Conservation (phyloP, 2,329 filamentous ascomycete species). For the Colletotrichum cereale region DNA sequence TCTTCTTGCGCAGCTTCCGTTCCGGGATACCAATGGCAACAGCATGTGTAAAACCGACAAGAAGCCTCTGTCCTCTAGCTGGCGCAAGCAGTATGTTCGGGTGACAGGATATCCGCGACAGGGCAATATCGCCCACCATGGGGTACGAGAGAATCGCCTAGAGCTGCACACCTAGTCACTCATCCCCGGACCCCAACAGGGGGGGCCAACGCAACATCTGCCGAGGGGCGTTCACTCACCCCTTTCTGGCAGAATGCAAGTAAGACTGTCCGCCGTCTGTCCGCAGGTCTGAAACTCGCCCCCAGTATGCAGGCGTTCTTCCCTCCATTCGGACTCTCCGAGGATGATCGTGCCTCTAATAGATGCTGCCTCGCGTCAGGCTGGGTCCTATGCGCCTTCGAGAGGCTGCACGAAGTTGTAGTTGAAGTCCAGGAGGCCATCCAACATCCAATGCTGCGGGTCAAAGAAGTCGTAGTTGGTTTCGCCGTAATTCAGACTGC, state of each 20-base stretch:
- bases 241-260: slow-evolving; percentile 25
- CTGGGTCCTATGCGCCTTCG: slow-evolving; percentile 61
- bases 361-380: not conserved
- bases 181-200: slow-evolving; percentile 34
- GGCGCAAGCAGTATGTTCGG: slow-evolving; percentile 8
- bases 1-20: slow-evolving; percentile 11
- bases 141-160: slow-evolving; percentile 26
- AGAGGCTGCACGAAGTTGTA: slow-evolving; percentile 71
- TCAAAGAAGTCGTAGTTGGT: slow-evolving; percentile 90
- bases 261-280: slow-evolving; percentile 5
- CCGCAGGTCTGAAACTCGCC: slow-evolving; percentile 27
- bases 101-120: slow-evolving; percentile 9
- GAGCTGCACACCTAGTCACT: slow-evolving; percentile 38
- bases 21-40: slow-evolving; percentile 24
- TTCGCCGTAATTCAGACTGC: slow-evolving; percentile 70
- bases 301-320: slow-evolving; percentile 9
- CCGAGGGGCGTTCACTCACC: slow-evolving; percentile 38
- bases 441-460: slow-evolving; percentile 92
- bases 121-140: slow-evolving; percentile 26
- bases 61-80: slow-evolving; percentile 1
- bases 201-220: slow-evolving; percentile 29
- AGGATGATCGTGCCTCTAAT: not conserved
- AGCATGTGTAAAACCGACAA: slow-evolving; percentile 21
- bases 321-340: not conserved
- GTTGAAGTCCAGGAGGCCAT: slow-evolving; percentile 85